Evolutionary conservation across 192 early-diverging fungal genomes (phyloP).

Genomic region (Entomortierella lignicola): DNA sequence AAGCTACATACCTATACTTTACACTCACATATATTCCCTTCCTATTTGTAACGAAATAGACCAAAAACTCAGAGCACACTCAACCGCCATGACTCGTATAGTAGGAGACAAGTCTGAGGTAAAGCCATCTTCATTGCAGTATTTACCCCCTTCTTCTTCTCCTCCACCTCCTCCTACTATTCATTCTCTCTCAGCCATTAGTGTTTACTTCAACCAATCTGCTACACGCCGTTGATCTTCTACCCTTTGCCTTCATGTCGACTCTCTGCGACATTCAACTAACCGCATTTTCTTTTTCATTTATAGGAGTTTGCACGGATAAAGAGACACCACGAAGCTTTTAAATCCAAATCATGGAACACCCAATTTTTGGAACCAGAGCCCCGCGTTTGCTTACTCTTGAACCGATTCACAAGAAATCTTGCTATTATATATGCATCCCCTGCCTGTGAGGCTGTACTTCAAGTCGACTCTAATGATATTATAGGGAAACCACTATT

Average conservation of each 20-base stretch:
- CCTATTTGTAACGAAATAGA: no score
- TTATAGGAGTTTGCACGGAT: constrained; percentile 11
- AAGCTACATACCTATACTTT: no score
- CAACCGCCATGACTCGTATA: constrained; percentile 25
- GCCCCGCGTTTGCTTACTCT: constrained; percentile 31
- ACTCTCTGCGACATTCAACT: no score
- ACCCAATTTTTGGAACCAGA: constrained; percentile 12
- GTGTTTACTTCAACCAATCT: no score
- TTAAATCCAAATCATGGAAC: not conserved
- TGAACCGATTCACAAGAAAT: constrained; percentile 31
- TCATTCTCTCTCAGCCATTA: no score
- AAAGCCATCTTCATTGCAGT: not conserved
- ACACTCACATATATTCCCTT: no score
- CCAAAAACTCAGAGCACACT: not conserved
- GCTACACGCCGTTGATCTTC: no score
- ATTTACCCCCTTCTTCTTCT: no score
- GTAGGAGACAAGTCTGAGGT: constrained; percentile 18
- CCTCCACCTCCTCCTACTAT: no score
- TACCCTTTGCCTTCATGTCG: no score
- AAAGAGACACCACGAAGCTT: constrained; percentile 8
- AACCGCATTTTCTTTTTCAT: no score
- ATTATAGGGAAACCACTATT: constrained; percentile 31
- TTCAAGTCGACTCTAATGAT: constrained; percentile 2
- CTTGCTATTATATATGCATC: constrained; percentile 35
- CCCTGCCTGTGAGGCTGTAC: constrained; percentile 8